Evolutionary conservation across 2,329 filamentous ascomycete species (phyloP), one percentile per base, ranked within the genome.

Genomic region (Proliferodiscus dingleyae): DNA sequence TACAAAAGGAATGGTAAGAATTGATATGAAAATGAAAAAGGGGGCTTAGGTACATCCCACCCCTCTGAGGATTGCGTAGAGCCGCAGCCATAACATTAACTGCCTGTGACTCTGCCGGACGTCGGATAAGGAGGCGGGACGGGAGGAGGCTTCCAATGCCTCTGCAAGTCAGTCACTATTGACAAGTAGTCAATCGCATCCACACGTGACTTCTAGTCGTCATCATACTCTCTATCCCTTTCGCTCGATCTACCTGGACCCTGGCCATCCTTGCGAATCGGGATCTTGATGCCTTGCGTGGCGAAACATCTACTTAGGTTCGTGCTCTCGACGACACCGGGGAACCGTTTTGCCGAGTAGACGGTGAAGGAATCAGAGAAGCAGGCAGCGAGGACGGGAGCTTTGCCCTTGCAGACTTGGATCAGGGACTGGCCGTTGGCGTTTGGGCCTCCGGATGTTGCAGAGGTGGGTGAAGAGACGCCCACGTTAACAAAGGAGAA

Each of bases 311-410:
- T 95, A 74, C 90, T 96, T 15, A 97, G 71, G 3, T 81, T 69
- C 0, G 93, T 98, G 65, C 87, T 94, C 64, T 97, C 91, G 47
- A 95, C 95, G 1, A 98, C 93, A 32, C 93, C 93, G 0, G 93
- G 93, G 66, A 98, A 98, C 62, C 96, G 96, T 75, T 98, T 98
- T 38, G 93, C 93, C 2, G 88, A 95, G 68, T 85, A 97, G 23
- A 98, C 93, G 43, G 89, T 87, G 72, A 98, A 97, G 2, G 82
- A 77, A 4, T 95, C 86, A 38, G 87, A 94, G 68, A 91, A 97
- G 58, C 82, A 84, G 7, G 83, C 85, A 1, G 91, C 89, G 15
- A 97, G 76, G 10, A 96, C 85, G 0, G 87, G 87, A 0, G 87
- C 87, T 52, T 81, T 83, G 45, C 83, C 85, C 29, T 78, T 83